Conservation (phyloP, 495 filamentous ascomycete species). For the Lasiosphaeris hirsuta region DNA sequence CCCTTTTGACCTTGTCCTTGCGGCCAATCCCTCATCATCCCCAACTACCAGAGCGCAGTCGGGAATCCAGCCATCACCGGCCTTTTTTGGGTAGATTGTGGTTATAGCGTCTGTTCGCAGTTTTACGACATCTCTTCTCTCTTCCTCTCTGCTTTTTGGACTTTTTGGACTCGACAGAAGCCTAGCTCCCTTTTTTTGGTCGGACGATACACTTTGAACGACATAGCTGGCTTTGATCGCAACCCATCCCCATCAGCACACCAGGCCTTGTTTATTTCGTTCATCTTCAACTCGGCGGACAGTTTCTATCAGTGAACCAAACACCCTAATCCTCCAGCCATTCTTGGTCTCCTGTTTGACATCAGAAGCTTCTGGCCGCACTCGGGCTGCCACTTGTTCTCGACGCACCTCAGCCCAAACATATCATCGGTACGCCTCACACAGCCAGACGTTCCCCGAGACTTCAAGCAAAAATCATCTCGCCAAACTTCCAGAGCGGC, state of each 20-base stretch:
- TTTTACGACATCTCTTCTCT: conserved; percentile 26
- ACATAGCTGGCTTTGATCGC: background rate
- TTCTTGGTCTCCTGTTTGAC: no score
- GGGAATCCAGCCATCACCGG: conserved; percentile 16
- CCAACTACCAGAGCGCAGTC: conserved; percentile 10
- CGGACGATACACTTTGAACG: background rate
- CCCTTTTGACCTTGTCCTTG: background rate
- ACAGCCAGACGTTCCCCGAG: no score
- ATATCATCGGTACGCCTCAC: no score
- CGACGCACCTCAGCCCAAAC: no score
- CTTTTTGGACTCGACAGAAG: conserved; percentile 9
- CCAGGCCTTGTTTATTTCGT: background rate
- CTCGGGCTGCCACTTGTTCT: no score
- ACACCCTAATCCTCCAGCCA: background rate
- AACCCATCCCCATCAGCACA: background rate
- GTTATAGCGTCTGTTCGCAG: conserved; percentile 25
- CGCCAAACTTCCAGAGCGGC: no score
- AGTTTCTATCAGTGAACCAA: background rate
- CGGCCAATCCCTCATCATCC: background rate
- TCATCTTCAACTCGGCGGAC: background rate
- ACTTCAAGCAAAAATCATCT: no score
- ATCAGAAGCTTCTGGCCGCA: no score
- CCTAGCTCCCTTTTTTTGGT: background rate
- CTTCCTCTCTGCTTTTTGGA: conserved; percentile 18
- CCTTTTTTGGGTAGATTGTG: conserved; percentile 30